These are phyloP conservation scores for Colletotrichum karsti DNA, from an alignment of 2,329 filamentous ascomycete genomes.

Conservation along the genomic window DNA sequence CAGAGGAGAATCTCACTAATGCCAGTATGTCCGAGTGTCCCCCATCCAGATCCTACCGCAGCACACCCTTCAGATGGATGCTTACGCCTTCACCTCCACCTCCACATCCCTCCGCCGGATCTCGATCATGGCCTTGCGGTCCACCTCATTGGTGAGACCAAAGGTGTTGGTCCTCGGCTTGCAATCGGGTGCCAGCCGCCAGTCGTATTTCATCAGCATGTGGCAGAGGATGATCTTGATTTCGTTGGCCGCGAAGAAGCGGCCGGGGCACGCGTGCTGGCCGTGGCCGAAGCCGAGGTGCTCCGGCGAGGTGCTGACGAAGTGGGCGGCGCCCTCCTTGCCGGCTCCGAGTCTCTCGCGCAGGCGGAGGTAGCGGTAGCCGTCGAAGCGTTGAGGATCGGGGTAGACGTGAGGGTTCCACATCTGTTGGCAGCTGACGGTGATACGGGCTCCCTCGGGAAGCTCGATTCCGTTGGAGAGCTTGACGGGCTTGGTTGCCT, in stretches of 20 bases:
- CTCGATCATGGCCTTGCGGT: slow-evolving; percentile 22
- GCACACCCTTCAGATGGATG: neutral
- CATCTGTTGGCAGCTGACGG: slow-evolving; percentile 18
- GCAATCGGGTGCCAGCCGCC: slow-evolving; percentile 13
- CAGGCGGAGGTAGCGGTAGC: slow-evolving; percentile 21
- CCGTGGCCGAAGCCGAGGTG: slow-evolving; percentile 45
- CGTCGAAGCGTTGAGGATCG: slow-evolving; percentile 19
- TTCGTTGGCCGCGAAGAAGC: slow-evolving; percentile 47
- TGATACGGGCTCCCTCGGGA: slow-evolving; percentile 20
- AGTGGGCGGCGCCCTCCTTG: slow-evolving; percentile 35
- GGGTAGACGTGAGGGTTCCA: slow-evolving; percentile 8
- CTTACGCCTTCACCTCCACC: slow-evolving; percentile 14
- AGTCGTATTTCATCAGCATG: slow-evolving; percentile 42
- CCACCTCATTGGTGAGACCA: slow-evolving; percentile 21
- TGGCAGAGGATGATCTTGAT: slow-evolving; percentile 44
- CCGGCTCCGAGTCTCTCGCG: slow-evolving; percentile 22
- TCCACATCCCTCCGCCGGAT: slow-evolving; percentile 21
- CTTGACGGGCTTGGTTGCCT: slow-evolving; percentile 13
- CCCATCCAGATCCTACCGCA: neutral
- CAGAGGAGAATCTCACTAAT: neutral
- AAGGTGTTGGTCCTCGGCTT: neutral
- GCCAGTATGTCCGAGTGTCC: neutral
- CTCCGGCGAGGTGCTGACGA: slow-evolving; percentile 38
- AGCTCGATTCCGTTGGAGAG: slow-evolving; percentile 25
- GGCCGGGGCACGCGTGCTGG: slow-evolving; percentile 45